Conservation (phyloP, 805 yeast species). For the Yueomyces sinensis region DNA sequence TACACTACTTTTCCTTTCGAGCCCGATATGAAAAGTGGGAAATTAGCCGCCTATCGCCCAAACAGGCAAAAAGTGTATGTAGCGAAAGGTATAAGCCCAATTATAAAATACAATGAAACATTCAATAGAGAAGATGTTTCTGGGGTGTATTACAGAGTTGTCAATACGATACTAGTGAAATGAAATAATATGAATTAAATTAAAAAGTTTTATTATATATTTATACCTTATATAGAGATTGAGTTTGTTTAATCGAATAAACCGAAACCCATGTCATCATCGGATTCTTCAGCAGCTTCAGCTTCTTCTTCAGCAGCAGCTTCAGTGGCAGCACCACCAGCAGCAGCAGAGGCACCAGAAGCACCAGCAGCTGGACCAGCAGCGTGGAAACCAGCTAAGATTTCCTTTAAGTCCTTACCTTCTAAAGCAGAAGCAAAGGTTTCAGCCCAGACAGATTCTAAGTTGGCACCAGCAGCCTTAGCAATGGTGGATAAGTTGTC, state of each 20-base stretch:
- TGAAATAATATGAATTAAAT: no score
- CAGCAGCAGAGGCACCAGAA: slow-evolving; percentile 30
- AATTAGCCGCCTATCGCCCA: no score
- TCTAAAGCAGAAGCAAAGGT: slow-evolving; percentile 73
- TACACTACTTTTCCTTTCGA: no score
- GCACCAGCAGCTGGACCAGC: slow-evolving; percentile 34
- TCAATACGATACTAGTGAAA: no score
- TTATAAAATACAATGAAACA: no score
- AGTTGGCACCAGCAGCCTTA: slow-evolving; percentile 66
- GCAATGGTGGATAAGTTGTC: slow-evolving; percentile 64
- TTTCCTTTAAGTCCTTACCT: slow-evolving; percentile 65
- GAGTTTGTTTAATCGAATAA: slow-evolving; percentile 55
- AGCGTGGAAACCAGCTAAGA: slow-evolving; percentile 44
- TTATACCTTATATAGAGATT: no score
- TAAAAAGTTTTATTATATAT: no score
- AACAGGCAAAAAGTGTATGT: no score
- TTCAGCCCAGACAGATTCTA: slow-evolving; percentile 70
- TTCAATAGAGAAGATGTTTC: no score
- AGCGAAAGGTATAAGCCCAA: no score
- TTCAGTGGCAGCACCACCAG: slow-evolving; percentile 32
- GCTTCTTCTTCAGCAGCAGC: slow-evolving; percentile 45
- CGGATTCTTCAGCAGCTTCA: slow-evolving; percentile 55
- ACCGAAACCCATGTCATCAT: slow-evolving; percentile 89
- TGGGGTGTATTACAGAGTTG: no score
- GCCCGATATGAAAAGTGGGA: no score